phyloP scores from a whole-genome alignment of 805 yeast species.

The Priceomyces haplophilus region DNA sequence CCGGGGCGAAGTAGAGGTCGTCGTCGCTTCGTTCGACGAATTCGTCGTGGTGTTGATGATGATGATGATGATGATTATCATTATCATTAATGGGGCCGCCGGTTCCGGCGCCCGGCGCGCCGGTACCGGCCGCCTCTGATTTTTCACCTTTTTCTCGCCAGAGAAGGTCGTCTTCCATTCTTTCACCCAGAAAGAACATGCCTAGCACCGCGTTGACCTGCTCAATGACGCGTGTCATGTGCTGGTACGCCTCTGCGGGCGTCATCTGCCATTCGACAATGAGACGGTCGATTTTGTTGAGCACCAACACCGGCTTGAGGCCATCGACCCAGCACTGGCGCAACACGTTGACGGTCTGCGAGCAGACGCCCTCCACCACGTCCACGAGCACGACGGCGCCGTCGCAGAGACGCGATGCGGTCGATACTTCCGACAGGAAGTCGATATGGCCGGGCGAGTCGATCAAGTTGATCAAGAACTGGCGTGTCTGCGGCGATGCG shows the following conservation, averaged over 20 bases:
- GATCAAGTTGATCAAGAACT: conserved; percentile 83
- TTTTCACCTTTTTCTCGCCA: conserved; percentile 70
- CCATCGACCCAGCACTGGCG: conserved; percentile 96
- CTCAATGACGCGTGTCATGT: conserved; percentile 74
- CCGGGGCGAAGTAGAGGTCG: conserved; percentile 84
- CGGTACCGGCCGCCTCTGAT: no score
- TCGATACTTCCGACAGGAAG: conserved; percentile 92
- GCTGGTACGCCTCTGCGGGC: conserved; percentile 81
- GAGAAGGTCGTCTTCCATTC: conserved; percentile 81
- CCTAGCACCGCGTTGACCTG: conserved; percentile 96
- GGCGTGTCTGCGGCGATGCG: no score
- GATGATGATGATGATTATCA: no score
- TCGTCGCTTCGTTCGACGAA: conserved; percentile 75
- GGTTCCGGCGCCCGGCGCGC: no score
- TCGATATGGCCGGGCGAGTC: conserved; percentile 99
- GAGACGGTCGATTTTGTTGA: conserved; percentile 88
- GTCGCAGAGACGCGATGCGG: conserved; percentile 93
- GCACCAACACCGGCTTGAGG: conserved; percentile 78
- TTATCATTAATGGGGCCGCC: no score
- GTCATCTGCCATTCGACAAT: conserved; percentile 77
- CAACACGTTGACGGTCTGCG: conserved; percentile 92
- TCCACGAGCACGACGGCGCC: conserved; percentile 95
- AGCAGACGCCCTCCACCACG: conserved; percentile 97
- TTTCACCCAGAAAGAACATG: conserved; percentile 85
- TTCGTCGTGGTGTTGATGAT: no score